Evolutionary conservation across 306 rosid species (phyloP).

Genomic region (Gynostemma pentaphyllum): DNA sequence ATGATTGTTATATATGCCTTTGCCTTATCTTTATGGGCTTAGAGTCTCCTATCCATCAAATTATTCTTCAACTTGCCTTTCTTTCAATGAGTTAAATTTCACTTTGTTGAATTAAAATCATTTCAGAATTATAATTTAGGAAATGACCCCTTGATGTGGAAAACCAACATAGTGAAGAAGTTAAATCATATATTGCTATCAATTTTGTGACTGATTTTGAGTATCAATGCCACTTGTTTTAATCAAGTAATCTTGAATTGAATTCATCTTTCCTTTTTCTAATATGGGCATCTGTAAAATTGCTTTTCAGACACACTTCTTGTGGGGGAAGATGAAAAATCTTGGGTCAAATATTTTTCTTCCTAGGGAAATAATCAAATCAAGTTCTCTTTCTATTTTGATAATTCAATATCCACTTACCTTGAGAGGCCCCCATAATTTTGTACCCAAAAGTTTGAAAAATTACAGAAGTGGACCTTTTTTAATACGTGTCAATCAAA

Average conservation of each 20-base stretch:
- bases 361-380: too few relatives aligned
- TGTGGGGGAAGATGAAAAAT: not conserved
- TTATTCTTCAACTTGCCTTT: not conserved
- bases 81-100: not conserved
- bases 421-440: too few relatives aligned
- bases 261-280: not conserved
- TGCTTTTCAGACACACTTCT: slow-evolving; percentile 9
- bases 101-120: not conserved
- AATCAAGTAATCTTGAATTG: not conserved
- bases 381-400: too few relatives aligned
- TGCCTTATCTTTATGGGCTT: slow-evolving; percentile 4
- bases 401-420: too few relatives aligned
- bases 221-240: not conserved
- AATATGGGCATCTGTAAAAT: slow-evolving; percentile 6
- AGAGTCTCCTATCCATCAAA: not conserved
- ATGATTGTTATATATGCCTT: not conserved
- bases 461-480: too few relatives aligned
- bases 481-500: too few relatives aligned
- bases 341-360: not conserved
- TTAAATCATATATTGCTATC: too few relatives aligned
- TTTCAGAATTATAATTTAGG: not conserved
- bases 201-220: too few relatives aligned
- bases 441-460: too few relatives aligned
- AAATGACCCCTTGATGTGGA: slow-evolving; percentile 6
- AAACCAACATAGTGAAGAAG: slow-evolving; percentile 2